Conservation (phyloP, 345 rosid genomes). For the Citrus medica region DNA sequence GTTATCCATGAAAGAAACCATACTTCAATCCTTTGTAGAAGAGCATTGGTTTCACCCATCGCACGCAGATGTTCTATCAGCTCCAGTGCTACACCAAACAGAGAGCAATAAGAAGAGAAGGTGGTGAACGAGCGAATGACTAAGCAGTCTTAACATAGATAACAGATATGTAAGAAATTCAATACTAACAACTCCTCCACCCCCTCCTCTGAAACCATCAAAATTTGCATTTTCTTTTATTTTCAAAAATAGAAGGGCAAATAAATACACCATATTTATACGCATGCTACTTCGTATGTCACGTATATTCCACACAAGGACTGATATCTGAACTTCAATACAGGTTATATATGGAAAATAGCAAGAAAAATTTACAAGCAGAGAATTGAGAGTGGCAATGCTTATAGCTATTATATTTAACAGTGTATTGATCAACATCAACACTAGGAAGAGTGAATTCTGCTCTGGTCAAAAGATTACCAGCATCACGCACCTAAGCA, state of each 20-base stretch:
- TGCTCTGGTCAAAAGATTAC: constrained; percentile 92
- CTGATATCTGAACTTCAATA: not conserved
- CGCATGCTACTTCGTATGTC: not conserved
- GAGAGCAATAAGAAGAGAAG: not conserved
- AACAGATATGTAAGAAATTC: too few relatives aligned
- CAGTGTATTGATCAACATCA: constrained; percentile 85
- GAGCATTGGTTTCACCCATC: constrained; percentile 98
- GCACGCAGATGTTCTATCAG: constrained; percentile 91
- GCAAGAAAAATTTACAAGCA: not conserved
- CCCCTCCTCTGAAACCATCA: too few relatives aligned
- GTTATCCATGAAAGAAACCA: constrained; percentile 14
- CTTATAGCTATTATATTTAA: constrained; percentile 81
- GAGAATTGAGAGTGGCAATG: constrained; percentile 1
- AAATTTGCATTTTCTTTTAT: too few relatives aligned
- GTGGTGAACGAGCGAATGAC: not conserved
- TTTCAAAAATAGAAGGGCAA: too few relatives aligned
- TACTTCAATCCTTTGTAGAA: constrained; percentile 71
- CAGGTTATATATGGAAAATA: not conserved
- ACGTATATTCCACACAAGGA: not conserved
- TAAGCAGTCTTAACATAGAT: not conserved
- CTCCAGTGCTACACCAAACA: constrained; percentile 60
- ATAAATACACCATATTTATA: not conserved
- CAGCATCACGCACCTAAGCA: constrained; percentile 88
- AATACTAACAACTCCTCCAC: too few relatives aligned
- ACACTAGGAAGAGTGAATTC: constrained; percentile 94